These are phyloP conservation scores for Warburgia ugandensis DNA, from an alignment of 164 flowering plant species.

Conservation along the genomic window DNA sequence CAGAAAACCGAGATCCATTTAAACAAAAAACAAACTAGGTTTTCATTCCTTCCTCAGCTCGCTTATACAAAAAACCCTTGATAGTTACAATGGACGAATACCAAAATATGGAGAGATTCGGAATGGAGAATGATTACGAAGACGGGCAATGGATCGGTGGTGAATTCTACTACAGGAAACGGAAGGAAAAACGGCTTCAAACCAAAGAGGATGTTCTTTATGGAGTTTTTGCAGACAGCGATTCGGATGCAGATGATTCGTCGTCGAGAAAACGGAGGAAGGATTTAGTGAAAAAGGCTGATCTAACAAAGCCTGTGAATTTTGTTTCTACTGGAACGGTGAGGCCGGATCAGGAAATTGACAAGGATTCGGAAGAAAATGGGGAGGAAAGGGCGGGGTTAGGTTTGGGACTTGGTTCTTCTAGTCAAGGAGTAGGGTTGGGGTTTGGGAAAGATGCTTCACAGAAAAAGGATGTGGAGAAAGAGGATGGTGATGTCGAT, in stretches of 20 bases:
- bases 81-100: too few species aligned
- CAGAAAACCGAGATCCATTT: too few species aligned
- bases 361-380: constrained; percentile 21
- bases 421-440: constrained; percentile 18
- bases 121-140: constrained; percentile 74
- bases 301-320: constrained; percentile 73
- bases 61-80: too few species aligned
- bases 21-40: too few species aligned
- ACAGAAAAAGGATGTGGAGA: constrained; percentile 2
- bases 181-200: constrained; percentile 57
- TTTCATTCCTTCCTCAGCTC: too few species aligned
- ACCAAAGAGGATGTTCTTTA: constrained; percentile 66
- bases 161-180: constrained; percentile 59
- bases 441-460: constrained; percentile 19
- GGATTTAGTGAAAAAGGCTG: constrained; percentile 26
- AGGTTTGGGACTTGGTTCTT: constrained; percentile 10
- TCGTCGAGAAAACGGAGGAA: constrained; percentile 39
- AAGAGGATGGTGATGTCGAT: constrained; percentile 11
- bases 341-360: constrained; percentile 64
- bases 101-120: constrained; percentile 79
- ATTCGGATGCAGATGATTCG: constrained; percentile 35
- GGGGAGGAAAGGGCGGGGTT: constrained; percentile 16
- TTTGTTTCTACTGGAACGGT: constrained; percentile 78
- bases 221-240: constrained; percentile 54
- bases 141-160: constrained; percentile 80